phyloP scores from a whole-genome alignment of 208 protist species.

The Naegleria gruberi region DNA sequence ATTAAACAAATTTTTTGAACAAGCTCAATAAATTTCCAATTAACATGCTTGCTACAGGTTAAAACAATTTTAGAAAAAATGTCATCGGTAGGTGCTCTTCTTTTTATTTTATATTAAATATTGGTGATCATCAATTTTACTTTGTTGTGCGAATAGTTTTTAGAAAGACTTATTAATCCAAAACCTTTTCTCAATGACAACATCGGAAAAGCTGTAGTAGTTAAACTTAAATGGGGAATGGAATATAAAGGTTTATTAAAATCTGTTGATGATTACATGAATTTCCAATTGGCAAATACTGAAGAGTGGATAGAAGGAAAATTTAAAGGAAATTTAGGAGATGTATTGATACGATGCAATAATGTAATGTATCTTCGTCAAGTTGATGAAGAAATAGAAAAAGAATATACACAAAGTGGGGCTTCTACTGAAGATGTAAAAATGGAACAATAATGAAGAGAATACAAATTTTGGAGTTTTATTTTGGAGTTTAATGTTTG shows the following conservation, averaged over 20 bases:
- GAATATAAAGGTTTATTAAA: slow-evolving; percentile 90
- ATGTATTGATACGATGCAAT: slow-evolving; percentile 76
- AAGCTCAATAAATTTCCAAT: too few relatives aligned
- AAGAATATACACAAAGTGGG: not conserved
- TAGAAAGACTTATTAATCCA: slow-evolving; percentile 55
- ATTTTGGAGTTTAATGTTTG: too few relatives aligned
- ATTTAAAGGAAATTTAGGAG: slow-evolving; percentile 68
- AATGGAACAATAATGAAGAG: not conserved
- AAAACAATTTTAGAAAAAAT: too few relatives aligned
- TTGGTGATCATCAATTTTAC: too few relatives aligned
- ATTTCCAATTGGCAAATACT: slow-evolving; percentile 71
- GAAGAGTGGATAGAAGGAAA: slow-evolving; percentile 73
- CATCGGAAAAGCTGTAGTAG: slow-evolving; percentile 81
- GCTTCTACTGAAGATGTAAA: not conserved
- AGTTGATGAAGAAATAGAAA: not conserved
- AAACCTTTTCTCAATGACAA: slow-evolving; percentile 85
- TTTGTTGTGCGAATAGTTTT: not conserved
- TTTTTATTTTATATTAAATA: too few relatives aligned
- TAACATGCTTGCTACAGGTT: too few relatives aligned
- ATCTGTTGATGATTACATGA: slow-evolving; percentile 94
- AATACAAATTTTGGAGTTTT: not conserved
- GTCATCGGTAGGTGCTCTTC: too few relatives aligned
- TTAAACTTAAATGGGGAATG: slow-evolving; percentile 97
- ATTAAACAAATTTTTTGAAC: too few relatives aligned
- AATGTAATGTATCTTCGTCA: slow-evolving; percentile 70